Evolutionary conservation across 1,284 basidiomycete genomes (phyloP), one percentile per base, ranked within the genome.

Genomic region (Vanrija pseudolonga): DNA sequence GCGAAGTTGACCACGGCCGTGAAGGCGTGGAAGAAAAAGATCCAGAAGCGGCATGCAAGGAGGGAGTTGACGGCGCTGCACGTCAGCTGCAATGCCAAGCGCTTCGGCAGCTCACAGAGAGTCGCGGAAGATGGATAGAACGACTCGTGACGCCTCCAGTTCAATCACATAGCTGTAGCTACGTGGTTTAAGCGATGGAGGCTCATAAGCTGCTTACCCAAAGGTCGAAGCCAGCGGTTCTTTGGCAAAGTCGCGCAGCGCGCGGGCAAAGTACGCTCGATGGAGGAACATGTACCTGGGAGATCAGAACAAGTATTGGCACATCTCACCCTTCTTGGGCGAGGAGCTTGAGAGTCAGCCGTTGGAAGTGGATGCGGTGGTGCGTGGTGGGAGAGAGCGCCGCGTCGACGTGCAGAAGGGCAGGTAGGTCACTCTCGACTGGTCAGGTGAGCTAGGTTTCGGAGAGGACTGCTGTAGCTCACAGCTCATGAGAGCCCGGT

Each of bases 1-100:
- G 54, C 45, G 50, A 59, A 59, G 44, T 56, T 59, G 50, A 56
- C 43, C 23, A 56, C 49, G 12, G 54, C 50, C 12, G 54, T 51
- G 32, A 59, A 55, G 11, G 57, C 50, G 44, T 59, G 54, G 40
- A 56, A 59, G 46, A 55, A 59, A 41, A 56, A 55, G 28, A 55
- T 52, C 50, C 54, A 56, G 46, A 48, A 53, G 11, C 57, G 53
- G 11, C 40, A 47, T 3, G 57, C 50, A 8, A 55, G 26, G 19
- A 22, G 22, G 19, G 26, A 26, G 26, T 26, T 26, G 3, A 26
- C 26, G 26, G 26, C 26, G 11, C 26, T 26, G 26, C 7, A 11
- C 11, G 26, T 26, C 26, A 26, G n/a, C 44, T 46, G 26, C 12
- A 20, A 28, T 24, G 15, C 36, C 28, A 22, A 24, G n/a, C 22